These are phyloP conservation scores for Beauveria asiatica DNA, from an alignment of 2,329 filamentous ascomycete genomes.

Conservation along the genomic window DNA sequence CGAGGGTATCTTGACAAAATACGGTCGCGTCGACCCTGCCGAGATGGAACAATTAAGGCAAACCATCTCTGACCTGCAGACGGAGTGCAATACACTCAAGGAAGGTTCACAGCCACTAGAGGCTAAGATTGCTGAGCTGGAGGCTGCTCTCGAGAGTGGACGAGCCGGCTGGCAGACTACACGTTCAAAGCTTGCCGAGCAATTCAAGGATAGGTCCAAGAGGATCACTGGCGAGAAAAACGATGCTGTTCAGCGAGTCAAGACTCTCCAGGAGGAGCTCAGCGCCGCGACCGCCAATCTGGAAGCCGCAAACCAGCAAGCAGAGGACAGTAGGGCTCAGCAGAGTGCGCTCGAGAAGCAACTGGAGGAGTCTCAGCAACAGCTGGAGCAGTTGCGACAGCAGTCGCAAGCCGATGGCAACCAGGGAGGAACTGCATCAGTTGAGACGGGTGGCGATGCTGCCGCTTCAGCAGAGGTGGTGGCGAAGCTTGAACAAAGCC, in stretches of 20 bases:
- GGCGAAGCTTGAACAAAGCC: conserved; percentile 39
- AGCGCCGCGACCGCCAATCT: conserved; percentile 45
- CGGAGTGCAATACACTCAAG: conserved; percentile 52
- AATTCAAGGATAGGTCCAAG: conserved; percentile 53
- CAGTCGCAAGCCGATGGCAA: conserved; percentile 21
- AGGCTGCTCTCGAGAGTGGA: conserved; percentile 45
- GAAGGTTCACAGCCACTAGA: conserved; percentile 42
- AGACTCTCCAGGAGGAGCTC: conserved; percentile 42
- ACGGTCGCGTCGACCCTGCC: conserved; percentile 87
- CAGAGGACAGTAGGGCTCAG: conserved; percentile 23
- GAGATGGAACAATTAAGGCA: conserved; percentile 86
- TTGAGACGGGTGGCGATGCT: conserved; percentile 29
- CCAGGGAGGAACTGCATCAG: conserved; percentile 29
- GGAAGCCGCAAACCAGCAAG: conserved; percentile 34
- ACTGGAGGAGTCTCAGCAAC: conserved; percentile 34
- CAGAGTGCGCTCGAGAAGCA: conserved; percentile 33
- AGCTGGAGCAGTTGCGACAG: conserved; percentile 30
- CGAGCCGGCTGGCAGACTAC: conserved; percentile 44
- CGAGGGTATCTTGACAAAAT: conserved; percentile 91
- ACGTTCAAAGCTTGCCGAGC: conserved; percentile 47
- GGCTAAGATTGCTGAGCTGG: conserved; percentile 43
- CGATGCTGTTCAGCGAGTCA: conserved; percentile 43
- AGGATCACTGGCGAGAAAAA: conserved; percentile 46
- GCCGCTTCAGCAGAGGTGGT: conserved; percentile 38
- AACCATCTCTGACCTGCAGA: conserved; percentile 57